phyloP scores from a whole-genome alignment of 1,284 basidiomycete species.

The Puccinia polysora region DNA sequence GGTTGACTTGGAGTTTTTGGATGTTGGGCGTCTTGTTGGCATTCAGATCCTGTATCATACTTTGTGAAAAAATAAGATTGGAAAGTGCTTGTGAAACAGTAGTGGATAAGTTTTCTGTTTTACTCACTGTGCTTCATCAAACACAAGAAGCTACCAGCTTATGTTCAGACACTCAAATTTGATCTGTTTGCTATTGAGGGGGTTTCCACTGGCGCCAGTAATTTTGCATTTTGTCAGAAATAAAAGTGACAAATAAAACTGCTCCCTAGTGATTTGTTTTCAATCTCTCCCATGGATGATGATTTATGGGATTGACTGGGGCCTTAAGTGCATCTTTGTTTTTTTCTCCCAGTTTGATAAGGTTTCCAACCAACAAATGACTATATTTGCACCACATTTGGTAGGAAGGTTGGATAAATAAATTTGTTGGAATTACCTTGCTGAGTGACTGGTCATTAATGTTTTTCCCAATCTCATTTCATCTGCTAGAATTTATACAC shows the following conservation, averaged over 20 bases:
- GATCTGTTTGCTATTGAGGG: not conserved
- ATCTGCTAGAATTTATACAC: not conserved
- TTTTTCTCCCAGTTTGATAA: slow-evolving; percentile 3
- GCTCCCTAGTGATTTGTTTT: not conserved
- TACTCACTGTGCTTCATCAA: slow-evolving; percentile 9
- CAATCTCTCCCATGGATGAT: not conserved
- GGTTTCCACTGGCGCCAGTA: not conserved
- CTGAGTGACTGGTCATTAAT: not conserved
- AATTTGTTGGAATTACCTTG: not conserved
- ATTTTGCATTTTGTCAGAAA: not conserved
- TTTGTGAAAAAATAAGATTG: not conserved
- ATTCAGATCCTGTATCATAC: not conserved
- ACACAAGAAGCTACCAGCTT: not conserved
- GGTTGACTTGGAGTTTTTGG: not conserved
- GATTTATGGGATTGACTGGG: not conserved
- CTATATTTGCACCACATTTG: not conserved
- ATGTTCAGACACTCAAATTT: not conserved
- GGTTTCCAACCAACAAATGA: not conserved
- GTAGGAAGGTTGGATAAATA: not conserved
- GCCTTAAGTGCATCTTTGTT: not conserved
- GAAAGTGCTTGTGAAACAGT: not conserved
- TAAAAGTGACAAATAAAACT: not conserved
- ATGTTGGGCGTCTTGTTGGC: not conserved
- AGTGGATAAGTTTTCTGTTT: not conserved
- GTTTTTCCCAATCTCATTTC: not conserved